Evolutionary conservation across 2,329 filamentous ascomycete genomes (phyloP), one percentile per base, ranked within the genome.

Genomic region (Bipolaris zeicola): DNA sequence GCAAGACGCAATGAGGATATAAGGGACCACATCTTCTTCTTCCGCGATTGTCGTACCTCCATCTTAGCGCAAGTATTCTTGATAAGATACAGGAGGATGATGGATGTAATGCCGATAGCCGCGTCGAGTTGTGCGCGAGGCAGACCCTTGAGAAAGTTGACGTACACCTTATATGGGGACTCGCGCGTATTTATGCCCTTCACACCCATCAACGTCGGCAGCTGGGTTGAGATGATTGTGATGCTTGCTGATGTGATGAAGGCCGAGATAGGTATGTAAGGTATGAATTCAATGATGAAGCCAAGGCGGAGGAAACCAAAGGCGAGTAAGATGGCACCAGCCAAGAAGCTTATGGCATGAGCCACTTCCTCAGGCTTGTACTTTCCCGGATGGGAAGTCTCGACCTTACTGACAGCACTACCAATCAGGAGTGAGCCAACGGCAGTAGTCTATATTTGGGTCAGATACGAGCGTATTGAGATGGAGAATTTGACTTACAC

Each of bases 181-280:
- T 86, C 91, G 64, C 91, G 83, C 4, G 88, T 95, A 57, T 87
- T 85, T 74, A 94, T 88, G 20, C 85, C 85, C 0, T 81, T 83
- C 69, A 96, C 87, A 4, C 95, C 94, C 77, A 98, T 84, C 76
- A 97, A 79, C 1, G 84, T 83, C 1, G 90, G 89, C 5, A 96
- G 81, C 75, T 98, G 94, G 31, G 94, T 93, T 18, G 87, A 84
- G 6, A 86, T 87, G 72, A 98, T 98, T 67, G 86, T 96, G 74
- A 98, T 84, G 57, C 94, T 92, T 5, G 94, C 96, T 2, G 94
- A 94, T 0, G 95, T 98, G 90, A 98, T 97, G 80, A 96, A 98
- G 2, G 95, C 92, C 0, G 91, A 93, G 51, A 98, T 91, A 0
- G 93, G 91, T 1, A 92, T 88, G 53, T 97, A 85, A 1, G 95